phyloP scores from a whole-genome alignment of 176 grass and related monocot species.

The Oryza meyeriana region DNA sequence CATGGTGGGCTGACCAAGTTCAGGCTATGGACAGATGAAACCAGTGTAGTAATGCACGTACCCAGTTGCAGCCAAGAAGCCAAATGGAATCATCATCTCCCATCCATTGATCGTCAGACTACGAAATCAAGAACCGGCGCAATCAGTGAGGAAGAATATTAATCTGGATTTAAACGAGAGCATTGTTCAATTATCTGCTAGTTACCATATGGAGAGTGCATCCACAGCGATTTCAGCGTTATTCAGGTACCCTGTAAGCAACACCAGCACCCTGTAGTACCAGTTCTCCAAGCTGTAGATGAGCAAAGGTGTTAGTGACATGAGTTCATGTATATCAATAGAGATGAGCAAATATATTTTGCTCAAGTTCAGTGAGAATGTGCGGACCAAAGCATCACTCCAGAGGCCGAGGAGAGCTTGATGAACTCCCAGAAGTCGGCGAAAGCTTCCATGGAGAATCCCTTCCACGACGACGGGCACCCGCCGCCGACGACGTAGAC shows the following conservation, averaged over 20 bases:
- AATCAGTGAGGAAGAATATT: neutral
- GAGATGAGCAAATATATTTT: too few relatives aligned
- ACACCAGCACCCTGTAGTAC: conserved; percentile 61
- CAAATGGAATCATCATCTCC: conserved; percentile 91
- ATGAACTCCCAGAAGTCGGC: conserved; percentile 58
- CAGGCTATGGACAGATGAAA: neutral
- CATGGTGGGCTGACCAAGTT: neutral
- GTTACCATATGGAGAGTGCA: conserved; percentile 71
- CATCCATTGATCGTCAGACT: conserved; percentile 71
- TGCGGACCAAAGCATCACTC: conserved; percentile 64
- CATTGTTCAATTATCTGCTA: neutral
- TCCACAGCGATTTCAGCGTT: conserved; percentile 76
- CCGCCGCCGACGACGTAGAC: conserved; percentile 35
- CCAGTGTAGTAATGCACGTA: conserved; percentile 8
- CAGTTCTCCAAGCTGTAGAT: conserved; percentile 71
- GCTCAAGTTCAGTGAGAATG: neutral
- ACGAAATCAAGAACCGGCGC: neutral
- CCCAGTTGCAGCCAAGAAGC: conserved; percentile 83
- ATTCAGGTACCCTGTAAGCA: conserved; percentile 65
- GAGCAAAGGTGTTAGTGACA: neutral
- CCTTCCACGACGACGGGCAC: conserved; percentile 60
- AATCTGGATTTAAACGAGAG: neutral
- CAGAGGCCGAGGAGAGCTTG: conserved; percentile 50
- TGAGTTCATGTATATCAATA: neutral
- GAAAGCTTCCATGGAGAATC: conserved; percentile 53